A percentile compares a stretch with the other conserved stretches of the same genome.
Evolutionary conservation across 768 basidiomycete genomes (phyloP).

Genomic region (Hirschioporus abietinus): DNA sequence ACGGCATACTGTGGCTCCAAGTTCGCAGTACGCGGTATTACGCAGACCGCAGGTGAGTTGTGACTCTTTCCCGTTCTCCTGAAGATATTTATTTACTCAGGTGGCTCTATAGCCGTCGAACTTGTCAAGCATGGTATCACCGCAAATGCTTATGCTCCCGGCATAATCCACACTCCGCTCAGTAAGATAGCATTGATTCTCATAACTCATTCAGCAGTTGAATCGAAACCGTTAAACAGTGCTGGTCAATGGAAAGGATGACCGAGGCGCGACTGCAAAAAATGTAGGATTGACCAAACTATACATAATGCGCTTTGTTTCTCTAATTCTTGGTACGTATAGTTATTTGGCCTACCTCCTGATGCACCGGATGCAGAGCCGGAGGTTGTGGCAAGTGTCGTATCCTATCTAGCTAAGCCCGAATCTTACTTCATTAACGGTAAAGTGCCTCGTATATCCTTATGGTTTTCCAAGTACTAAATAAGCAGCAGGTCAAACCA

Average conservation of each 20-base stretch:
- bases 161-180: constrained; percentile 26
- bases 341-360: constrained; percentile 11
- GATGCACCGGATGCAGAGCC: constrained; percentile 9
- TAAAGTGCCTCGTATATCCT: not conserved
- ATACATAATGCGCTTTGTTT: not conserved
- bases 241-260: not conserved
- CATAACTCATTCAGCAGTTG: no score
- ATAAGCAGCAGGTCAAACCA: not conserved
- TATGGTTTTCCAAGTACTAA: not conserved
- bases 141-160: constrained; percentile 37
- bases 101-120: constrained; percentile 8
- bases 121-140: constrained; percentile 18
- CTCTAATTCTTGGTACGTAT: not conserved
- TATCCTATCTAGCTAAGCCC: constrained; percentile 15
- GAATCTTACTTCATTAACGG: constrained; percentile 16
- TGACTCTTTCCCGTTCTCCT: not conserved
- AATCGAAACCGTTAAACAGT: not conserved
- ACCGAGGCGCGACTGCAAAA: not conserved
- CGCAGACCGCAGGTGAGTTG: constrained; percentile 10
- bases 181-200: constrained; percentile 18
- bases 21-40: constrained; percentile 10
- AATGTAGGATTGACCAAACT: not conserved
- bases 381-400: constrained; percentile 10
- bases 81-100: constrained; percentile 1
- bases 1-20: constrained; percentile 11